These are phyloP conservation scores for Papiliotrema laurentii DNA, from an alignment of 1,284 basidiomycete species.

Conservation along the genomic window DNA sequence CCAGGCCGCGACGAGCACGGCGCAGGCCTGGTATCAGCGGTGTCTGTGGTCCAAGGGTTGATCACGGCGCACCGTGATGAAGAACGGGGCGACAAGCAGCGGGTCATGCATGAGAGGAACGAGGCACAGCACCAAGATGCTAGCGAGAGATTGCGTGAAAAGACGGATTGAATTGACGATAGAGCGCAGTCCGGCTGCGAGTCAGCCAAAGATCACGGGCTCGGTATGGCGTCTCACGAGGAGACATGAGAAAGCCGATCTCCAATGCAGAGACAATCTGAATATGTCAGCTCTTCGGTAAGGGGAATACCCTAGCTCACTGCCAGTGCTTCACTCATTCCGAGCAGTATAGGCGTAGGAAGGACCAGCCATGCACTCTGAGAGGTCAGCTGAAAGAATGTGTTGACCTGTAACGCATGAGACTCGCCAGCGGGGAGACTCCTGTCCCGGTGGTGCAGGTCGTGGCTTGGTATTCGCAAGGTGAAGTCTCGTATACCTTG, in stretches of 20 bases:
- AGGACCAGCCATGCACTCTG: conserved; percentile 29
- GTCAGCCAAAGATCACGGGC: background rate
- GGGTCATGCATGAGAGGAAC: conserved; percentile 27
- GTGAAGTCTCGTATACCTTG: conserved; percentile 23
- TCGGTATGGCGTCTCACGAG: conserved; percentile 14
- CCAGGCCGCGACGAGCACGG: conserved; percentile 12
- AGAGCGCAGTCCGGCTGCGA: conserved; percentile 21
- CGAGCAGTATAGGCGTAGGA: conserved; percentile 20
- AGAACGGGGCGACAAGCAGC: conserved; percentile 24
- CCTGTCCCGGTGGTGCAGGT: conserved; percentile 4
- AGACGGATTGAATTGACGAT: conserved; percentile 25
- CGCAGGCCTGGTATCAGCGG: conserved; percentile 14
- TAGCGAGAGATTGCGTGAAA: conserved; percentile 21
- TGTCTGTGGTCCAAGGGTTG: background rate
- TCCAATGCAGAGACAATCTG: conserved; percentile 26
- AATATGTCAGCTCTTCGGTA: background rate
- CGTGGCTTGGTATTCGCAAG: conserved; percentile 23
- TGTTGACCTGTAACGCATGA: background rate
- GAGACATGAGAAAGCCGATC: conserved; percentile 26
- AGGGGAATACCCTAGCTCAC: conserved; percentile 3
- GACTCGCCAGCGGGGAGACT: conserved; percentile 7
- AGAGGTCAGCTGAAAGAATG: conserved; percentile 1
- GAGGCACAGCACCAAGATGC: conserved; percentile 17
- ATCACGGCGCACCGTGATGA: conserved; percentile 16
- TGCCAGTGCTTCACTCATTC: conserved; percentile 22